A percentile compares a stretch with the other conserved stretches of the same genome.
phyloP scores from a whole-genome alignment of 179 eudicot genomes.

The Camellia oleifera region DNA sequence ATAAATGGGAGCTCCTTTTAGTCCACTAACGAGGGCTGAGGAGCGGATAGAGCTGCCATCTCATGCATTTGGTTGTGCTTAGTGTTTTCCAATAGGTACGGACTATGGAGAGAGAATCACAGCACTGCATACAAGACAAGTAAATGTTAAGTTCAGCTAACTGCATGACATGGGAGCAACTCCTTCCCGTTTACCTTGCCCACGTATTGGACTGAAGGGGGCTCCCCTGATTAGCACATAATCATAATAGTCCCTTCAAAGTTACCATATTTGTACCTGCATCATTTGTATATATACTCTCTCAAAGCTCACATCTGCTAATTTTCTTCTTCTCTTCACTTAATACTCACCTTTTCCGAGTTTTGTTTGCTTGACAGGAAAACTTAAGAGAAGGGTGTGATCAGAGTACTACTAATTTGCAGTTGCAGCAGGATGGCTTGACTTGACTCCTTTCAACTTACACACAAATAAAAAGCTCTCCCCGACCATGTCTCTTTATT shows the following conservation, averaged over 20 bases:
- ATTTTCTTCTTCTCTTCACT: background rate
- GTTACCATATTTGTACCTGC: background rate
- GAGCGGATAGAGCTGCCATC: slow-evolving; percentile 26
- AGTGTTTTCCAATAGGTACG: background rate
- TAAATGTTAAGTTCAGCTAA: background rate
- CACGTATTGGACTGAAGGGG: slow-evolving; percentile 34
- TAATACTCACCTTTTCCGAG: background rate
- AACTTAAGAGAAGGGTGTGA: background rate
- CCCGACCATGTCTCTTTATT: too few relatives aligned
- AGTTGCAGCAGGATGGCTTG: too few relatives aligned
- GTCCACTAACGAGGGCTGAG: slow-evolving; percentile 24
- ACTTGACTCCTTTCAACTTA: too few relatives aligned
- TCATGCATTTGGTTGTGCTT: slow-evolving; percentile 24
- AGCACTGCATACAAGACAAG: too few relatives aligned
- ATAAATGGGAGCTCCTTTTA: slow-evolving; percentile 20
- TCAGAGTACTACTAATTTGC: too few relatives aligned
- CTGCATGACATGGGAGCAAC: slow-evolving; percentile 29
- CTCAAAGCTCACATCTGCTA: background rate
- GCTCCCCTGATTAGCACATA: slow-evolving; percentile 4
- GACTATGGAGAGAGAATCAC: too few relatives aligned
- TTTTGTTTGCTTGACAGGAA: slow-evolving; percentile 10
- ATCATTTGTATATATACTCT: background rate
- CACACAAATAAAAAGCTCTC: too few relatives aligned
- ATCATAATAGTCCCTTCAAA: background rate
- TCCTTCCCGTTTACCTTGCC: slow-evolving; percentile 16